Base-by-base conservation (phyloP, 139 green algal genomes). In the Chlamydomonas eustigma region DNA sequence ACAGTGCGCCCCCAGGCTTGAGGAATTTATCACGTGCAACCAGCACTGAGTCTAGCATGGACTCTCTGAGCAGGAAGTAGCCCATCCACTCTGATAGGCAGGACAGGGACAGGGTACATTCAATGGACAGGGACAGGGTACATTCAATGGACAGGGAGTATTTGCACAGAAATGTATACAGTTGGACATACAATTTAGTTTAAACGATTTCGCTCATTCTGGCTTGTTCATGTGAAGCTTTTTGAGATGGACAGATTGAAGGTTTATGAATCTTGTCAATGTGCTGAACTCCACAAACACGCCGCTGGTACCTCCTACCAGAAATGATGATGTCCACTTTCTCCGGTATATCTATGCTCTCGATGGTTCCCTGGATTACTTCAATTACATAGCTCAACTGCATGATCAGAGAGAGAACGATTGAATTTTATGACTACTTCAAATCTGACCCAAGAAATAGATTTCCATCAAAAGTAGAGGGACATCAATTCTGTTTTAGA, bases 321-420 rank as follows among this genome's bases (percentile, higher is more conserved):
- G 78, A 91, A 71, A 98, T 94, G 80, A 98, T 98, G 80, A 98
- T 92, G 87, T 98, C 95, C 28, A 96, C 80, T 88, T 99, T 97
- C 83, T 98, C 96, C n/a, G 95, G 96, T 34, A 99, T 80, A 50
- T 89, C 75, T 22, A 98, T 91, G 25, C 88, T 91, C 85, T 99
- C 95, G 4, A 99, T 91, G 32, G 86, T 94, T 65, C 90, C 92
- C 81, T 98, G 93, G 65, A 98, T 96, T n/a, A 99, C 94, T 75
- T 94, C 88, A 12, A 99, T 84, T 0, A 92, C 75, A 37, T 92
- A 77, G 4, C 71, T 75, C 51, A 97, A 72, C 84, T 93, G 87
- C 78, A 80, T 6, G 44, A 18, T 58, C 18, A 18, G 44, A 18
- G 44, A n/a, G n/a, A n/a, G n/a, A n/a, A n/a, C n/a, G n/a, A n/a